A percentile compares a stretch with the other conserved stretches of the same genome.
Evolutionary conservation across 768 basidiomycete genomes (phyloP).

Genomic region (Pleurotus ostreatus): DNA sequence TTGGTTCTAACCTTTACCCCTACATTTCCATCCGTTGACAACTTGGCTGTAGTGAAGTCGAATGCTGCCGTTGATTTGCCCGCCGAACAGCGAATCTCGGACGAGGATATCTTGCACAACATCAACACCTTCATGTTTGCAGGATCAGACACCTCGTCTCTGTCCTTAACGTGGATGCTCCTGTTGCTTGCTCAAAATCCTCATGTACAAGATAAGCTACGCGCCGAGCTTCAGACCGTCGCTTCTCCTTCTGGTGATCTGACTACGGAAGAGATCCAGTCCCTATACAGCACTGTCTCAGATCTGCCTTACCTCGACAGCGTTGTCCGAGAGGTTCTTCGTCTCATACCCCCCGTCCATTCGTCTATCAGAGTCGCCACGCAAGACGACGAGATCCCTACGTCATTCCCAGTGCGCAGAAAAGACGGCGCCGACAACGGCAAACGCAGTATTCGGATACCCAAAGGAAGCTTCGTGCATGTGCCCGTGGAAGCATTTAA

Average conservation of each 20-base stretch:
- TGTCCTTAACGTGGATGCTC: conserved; percentile 84
- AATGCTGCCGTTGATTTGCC: conserved; percentile 71
- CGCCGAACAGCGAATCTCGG: conserved; percentile 71
- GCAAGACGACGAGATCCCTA: conserved; percentile 75
- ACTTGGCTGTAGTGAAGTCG: conserved; percentile 61
- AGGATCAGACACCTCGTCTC: conserved; percentile 83
- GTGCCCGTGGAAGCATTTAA: conserved; percentile 80
- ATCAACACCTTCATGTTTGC: conserved; percentile 91
- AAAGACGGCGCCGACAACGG: conserved; percentile 40
- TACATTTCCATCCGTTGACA: conserved; percentile 4
- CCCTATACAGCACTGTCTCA: conserved; percentile 51
- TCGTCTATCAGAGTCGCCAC: conserved; percentile 78
- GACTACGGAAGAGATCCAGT: conserved; percentile 61
- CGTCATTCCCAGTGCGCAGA: conserved; percentile 52
- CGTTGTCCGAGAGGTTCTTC: conserved; percentile 68
- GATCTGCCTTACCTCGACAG: conserved; percentile 72
- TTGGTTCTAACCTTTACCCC: conserved; percentile 32
- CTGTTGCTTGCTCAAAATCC: conserved; percentile 67
- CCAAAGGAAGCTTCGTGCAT: conserved; percentile 73
- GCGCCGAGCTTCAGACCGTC: conserved; percentile 58
- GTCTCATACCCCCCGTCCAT: conserved; percentile 79
- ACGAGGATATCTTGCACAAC: conserved; percentile 81
- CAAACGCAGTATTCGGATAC: conserved; percentile 42
- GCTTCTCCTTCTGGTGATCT: conserved; percentile 36
- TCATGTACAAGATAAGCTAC: conserved; percentile 63